phyloP scores from a whole-genome alignment of 2,329 filamentous ascomycete species.

The Cercospora janseana region DNA sequence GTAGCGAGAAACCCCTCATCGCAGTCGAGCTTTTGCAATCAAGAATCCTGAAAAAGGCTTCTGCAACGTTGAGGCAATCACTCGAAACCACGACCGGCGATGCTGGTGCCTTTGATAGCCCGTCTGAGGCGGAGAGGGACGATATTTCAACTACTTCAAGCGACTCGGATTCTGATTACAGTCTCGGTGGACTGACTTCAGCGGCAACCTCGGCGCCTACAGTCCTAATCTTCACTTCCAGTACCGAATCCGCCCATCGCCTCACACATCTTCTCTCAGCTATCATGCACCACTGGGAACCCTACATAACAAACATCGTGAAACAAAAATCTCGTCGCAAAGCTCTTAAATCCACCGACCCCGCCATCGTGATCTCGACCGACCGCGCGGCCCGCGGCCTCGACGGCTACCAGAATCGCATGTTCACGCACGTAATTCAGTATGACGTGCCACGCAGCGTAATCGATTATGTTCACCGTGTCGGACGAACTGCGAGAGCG shows the following conservation, averaged over 20 bases:
- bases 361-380: conserved; percentile 75
- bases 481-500: conserved; percentile 85
- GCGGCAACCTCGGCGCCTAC: conserved; percentile 32
- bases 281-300: conserved; percentile 34
- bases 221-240: conserved; percentile 83
- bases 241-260: conserved; percentile 82
- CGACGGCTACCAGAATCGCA: conserved; percentile 54
- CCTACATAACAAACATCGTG: conserved; percentile 33
- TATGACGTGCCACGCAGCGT: conserved; percentile 85
- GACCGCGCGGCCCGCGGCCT: conserved; percentile 91
- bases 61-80: background rate
- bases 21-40: conserved; percentile 72
- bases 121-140: conserved; percentile 13
- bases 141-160: background rate
- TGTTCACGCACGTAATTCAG: conserved; percentile 82
- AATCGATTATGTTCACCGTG: conserved; percentile 84
- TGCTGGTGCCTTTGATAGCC: conserved; percentile 6
- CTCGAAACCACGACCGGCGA: background rate
- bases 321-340: conserved; percentile 54
- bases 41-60: conserved; percentile 40
- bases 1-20: conserved; percentile 68
- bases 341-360: conserved; percentile 61
- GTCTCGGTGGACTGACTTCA: conserved; percentile 6
- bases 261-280: conserved; percentile 69
- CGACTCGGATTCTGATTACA: conserved; percentile 21